phyloP scores from a whole-genome alignment of 2,329 filamentous ascomycete genomes.

The Paraconiothyrium sp. region DNA sequence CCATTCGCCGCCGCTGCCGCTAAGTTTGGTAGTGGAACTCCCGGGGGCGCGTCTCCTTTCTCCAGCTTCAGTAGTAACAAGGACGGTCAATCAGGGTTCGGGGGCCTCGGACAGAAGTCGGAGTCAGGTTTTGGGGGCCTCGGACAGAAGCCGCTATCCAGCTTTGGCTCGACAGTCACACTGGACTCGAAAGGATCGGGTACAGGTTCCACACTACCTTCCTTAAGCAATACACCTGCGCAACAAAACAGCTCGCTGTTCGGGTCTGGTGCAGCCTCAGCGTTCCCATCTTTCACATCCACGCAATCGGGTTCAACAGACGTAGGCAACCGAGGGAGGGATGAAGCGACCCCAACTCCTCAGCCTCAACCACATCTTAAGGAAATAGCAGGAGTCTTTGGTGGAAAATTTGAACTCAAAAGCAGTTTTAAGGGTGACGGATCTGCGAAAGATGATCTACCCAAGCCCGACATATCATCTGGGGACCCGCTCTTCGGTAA shows the following conservation, averaged over 20 bases:
- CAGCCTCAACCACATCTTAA: constrained; percentile 34
- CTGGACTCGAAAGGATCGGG: constrained; percentile 38
- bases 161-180: constrained; percentile 55
- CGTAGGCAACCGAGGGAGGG: constrained; percentile 36
- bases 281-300: constrained; percentile 36
- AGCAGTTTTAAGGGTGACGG: constrained; percentile 74
- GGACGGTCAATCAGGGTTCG: constrained; percentile 42
- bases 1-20: constrained; percentile 47
- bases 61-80: constrained; percentile 37
- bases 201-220: constrained; percentile 44
- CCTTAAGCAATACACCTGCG: constrained; percentile 43
- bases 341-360: constrained; percentile 49
- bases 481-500: constrained; percentile 68
- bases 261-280: constrained; percentile 40
- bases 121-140: constrained; percentile 41
- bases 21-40: constrained; percentile 34
- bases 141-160: constrained; percentile 37
- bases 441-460: constrained; percentile 67
- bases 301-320: constrained; percentile 44
- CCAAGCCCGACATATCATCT: constrained; percentile 57
- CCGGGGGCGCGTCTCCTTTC: constrained; percentile 38
- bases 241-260: constrained; percentile 40
- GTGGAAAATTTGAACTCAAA: constrained; percentile 69
- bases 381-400: constrained; percentile 40
- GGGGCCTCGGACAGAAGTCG: constrained; percentile 34